Percentiles rank a stretch among this genome's conserved stretches.
Evolutionary conservation across 805 yeast species (phyloP).

Genomic region (Scheffersomyces amazonensis): DNA sequence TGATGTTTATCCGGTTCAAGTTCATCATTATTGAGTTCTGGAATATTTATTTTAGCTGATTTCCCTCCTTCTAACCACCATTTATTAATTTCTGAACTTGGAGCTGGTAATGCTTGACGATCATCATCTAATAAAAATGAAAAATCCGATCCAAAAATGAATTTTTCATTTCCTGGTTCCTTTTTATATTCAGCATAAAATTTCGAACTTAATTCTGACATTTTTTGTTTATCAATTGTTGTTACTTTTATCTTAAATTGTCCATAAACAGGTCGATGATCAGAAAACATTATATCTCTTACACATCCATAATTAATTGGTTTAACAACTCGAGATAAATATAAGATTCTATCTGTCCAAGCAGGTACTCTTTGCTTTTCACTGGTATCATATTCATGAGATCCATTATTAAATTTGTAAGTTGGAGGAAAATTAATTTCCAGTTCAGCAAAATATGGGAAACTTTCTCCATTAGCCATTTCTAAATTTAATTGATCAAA

Average conservation of each 20-base stretch:
- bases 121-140: constrained; percentile 17
- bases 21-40: constrained; percentile 34
- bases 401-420: constrained; percentile 86
- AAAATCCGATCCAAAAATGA: constrained; percentile 17
- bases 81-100: constrained; percentile 74
- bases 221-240: constrained; percentile 61
- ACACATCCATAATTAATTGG: constrained; percentile 62
- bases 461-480: constrained; percentile 65
- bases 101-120: constrained; percentile 69
- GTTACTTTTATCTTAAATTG: constrained; percentile 61
- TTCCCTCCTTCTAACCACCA: constrained; percentile 93
- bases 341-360: constrained; percentile 91
- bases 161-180: constrained; percentile 41
- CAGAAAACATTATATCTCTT: constrained; percentile 64
- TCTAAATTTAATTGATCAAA: constrained; percentile 79
- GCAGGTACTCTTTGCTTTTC: constrained; percentile 93
- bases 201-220: constrained; percentile 51
- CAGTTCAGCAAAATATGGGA: constrained; percentile 74
- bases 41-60: constrained; percentile 64
- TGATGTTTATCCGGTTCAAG: constrained; percentile 12
- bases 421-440: constrained; percentile 83
- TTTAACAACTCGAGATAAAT: constrained; percentile 52
- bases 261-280: constrained; percentile 88
- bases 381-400: constrained; percentile 76
- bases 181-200: constrained; percentile 55